These are phyloP conservation scores for Fistulifera pelliculosa DNA, from an alignment of 108 stramenopile species.

Conservation along the genomic window DNA sequence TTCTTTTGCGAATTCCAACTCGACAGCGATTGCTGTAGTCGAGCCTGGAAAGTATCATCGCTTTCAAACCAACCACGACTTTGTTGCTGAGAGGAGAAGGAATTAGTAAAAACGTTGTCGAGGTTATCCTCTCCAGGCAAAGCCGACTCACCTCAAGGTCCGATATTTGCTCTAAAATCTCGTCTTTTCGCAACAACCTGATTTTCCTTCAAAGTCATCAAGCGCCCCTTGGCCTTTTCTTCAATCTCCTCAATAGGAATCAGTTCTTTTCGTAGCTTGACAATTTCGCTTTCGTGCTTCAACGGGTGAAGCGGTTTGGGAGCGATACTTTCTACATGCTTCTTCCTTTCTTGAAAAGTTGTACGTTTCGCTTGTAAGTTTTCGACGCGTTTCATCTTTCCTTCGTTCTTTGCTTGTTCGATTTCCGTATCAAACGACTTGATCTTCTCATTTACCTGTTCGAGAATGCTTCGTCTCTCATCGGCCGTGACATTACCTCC, in stretches of 20 bases:
- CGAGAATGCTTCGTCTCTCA: conserved; percentile 41
- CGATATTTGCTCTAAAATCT: conserved; percentile 57
- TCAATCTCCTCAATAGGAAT: conserved; percentile 50
- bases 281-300: conserved; percentile 52
- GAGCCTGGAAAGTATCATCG: conserved; percentile 51
- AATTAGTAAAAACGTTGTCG: not conserved
- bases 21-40: conserved; percentile 40
- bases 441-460: conserved; percentile 57
- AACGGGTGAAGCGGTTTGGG: conserved; percentile 41
- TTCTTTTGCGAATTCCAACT: conserved; percentile 15
- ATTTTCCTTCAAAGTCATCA: conserved; percentile 66
- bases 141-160: conserved; percentile 36
- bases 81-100: conserved; percentile 4
- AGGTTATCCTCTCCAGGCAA: not conserved
- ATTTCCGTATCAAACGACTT: conserved; percentile 41
- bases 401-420: conserved; percentile 34
- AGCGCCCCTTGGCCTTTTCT: conserved; percentile 48
- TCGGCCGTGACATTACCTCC: conserved; percentile 43
- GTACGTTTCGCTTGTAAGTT: conserved; percentile 24
- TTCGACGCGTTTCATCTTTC: conserved; percentile 50
- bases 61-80: conserved; percentile 80
- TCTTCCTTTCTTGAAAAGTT: conserved; percentile 51
- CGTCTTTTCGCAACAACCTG: conserved; percentile 58
- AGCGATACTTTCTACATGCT: conserved; percentile 25
- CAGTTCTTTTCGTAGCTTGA: conserved; percentile 45